Conservation (phyloP, 345 rosid species). For the Eucalyptus paniculata region DNA sequence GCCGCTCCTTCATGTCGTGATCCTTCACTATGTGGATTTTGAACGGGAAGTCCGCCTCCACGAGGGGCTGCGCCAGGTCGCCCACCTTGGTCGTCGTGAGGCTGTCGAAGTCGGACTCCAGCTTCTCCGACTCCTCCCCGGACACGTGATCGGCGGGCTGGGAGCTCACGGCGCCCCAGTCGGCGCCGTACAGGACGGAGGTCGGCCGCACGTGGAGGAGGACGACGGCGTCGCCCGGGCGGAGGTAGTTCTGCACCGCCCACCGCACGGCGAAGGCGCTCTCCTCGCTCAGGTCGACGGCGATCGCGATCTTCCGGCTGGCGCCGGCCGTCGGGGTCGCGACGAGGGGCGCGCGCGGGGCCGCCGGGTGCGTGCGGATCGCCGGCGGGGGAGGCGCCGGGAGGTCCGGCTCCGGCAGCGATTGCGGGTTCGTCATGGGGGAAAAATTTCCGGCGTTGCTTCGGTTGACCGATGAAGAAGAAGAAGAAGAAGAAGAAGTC, state of each 20-base stretch:
- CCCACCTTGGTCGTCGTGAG: conserved; percentile 44
- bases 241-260: conserved; percentile 59
- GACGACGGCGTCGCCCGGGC: conserved; percentile 47
- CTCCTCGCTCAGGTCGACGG: conserved; percentile 66
- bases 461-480: background rate
- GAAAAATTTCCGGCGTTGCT: background rate
- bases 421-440: background rate
- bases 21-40: conserved; percentile 82
- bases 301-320: conserved; percentile 50
- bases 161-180: conserved; percentile 35
- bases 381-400: background rate
- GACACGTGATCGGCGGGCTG: background rate
- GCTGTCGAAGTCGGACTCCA: conserved; percentile 49
- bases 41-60: conserved; percentile 50
- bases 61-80: conserved; percentile 61
- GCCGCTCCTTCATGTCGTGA: conserved; percentile 80
- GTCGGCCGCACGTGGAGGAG: conserved; percentile 59
- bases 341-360: conserved; percentile 10
- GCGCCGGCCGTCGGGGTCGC: conserved; percentile 20
- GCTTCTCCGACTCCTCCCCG: conserved; percentile 16
- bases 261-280: conserved; percentile 58
- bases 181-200: conserved; percentile 55
- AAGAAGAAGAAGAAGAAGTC: background rate
- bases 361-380: conserved; percentile 2
- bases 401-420: background rate